These are phyloP conservation scores for Globisporangium irregulare DNA, from an alignment of 352 stramenopile genomes.

Conservation along the genomic window DNA sequence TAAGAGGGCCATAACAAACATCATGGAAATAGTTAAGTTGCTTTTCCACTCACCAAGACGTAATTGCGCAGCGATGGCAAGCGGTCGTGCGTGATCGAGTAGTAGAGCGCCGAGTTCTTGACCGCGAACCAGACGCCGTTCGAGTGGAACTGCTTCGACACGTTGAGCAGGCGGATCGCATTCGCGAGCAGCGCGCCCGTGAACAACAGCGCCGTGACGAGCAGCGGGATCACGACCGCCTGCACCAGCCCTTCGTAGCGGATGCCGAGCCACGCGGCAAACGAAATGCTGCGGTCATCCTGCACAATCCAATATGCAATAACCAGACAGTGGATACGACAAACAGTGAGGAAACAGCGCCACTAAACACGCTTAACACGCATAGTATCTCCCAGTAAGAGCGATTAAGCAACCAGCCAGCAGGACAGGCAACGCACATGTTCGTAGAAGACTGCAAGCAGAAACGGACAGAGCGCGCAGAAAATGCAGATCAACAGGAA, in stretches of 20 bases:
- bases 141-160: constrained; percentile 74
- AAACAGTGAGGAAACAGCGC: neutral
- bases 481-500: constrained; percentile 89
- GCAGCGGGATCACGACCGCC: constrained; percentile 56
- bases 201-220: constrained; percentile 76
- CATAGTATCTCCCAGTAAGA: neutral
- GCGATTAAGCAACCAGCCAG: neutral
- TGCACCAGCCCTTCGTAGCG: constrained; percentile 55
- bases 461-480: constrained; percentile 77
- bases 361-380: neutral
- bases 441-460: constrained; percentile 80
- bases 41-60: constrained; percentile 46
- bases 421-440: constrained; percentile 41
- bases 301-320: constrained; percentile 17
- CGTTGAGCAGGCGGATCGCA: constrained; percentile 65
- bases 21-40: neutral
- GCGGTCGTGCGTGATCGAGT: constrained; percentile 66
- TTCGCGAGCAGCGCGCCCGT: constrained; percentile 74
- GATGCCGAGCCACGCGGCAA: constrained; percentile 83
- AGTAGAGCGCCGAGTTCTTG: constrained; percentile 82
- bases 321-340: neutral
- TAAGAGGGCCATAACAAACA: neutral
- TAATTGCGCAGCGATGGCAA: constrained; percentile 82
- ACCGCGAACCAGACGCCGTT: constrained; percentile 74
- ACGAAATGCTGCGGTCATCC: constrained; percentile 77